These are phyloP conservation scores for Vaucheria bursata DNA, from an alignment of 352 stramenopile species.

Conservation along the genomic window DNA sequence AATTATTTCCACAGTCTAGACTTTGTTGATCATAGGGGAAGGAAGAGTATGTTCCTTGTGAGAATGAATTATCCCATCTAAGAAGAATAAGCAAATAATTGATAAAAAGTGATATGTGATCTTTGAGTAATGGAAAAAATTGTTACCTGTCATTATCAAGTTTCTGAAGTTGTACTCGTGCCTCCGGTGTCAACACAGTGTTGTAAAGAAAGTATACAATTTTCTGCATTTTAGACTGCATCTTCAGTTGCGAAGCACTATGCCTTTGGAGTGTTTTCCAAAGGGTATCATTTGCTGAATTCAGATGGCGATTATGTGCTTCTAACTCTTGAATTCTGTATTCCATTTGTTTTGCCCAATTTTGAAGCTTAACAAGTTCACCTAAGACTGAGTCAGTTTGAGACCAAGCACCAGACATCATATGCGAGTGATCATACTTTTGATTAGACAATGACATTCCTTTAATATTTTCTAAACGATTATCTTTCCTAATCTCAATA, in stretches of 20 bases:
- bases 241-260: conserved; percentile 14
- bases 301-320: conserved; percentile 9
- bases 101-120: background rate
- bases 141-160: background rate
- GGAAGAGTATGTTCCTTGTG: too few relatives aligned
- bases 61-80: too few relatives aligned
- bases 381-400: background rate
- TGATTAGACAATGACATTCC: background rate
- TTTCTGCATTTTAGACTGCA: conserved; percentile 49
- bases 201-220: conserved; percentile 41
- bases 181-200: conserved; percentile 5
- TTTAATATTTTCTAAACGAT: too few relatives aligned
- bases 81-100: background rate
- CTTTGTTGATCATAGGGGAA: background rate
- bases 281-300: conserved; percentile 37
- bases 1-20: background rate
- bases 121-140: background rate
- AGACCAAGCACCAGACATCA: background rate
- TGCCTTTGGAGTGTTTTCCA: conserved; percentile 40
- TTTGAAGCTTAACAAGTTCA: background rate
- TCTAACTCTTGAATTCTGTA: background rate
- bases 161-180: background rate
- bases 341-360: conserved; percentile 4
- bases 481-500: too few relatives aligned
- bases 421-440: background rate